Evolutionary conservation across 73 alveolate species (phyloP).

Genomic region (Paramecium primaurelia): DNA sequence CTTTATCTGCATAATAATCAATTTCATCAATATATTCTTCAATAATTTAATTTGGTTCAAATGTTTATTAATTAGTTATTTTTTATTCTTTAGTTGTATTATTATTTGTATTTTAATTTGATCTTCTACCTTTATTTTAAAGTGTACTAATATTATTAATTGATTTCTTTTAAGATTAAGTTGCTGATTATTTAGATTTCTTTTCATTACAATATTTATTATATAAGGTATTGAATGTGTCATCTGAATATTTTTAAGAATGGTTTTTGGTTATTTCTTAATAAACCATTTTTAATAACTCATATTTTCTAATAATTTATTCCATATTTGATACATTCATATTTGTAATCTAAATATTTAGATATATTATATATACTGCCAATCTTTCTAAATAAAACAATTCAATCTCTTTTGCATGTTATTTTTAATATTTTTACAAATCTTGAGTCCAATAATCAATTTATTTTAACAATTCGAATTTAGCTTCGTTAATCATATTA

Average conservation of each 20-base stretch:
- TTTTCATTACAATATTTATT: neutral
- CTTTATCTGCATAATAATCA: neutral
- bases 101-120: neutral
- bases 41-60: neutral
- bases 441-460: slow-evolving; percentile 4
- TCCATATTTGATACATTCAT: neutral
- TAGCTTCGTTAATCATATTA: neutral
- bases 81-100: neutral
- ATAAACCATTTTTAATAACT: neutral
- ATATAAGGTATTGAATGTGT: neutral
- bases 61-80: neutral
- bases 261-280: neutral
- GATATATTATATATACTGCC: neutral
- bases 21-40: neutral
- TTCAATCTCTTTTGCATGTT: neutral
- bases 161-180: neutral
- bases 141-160: neutral
- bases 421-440: neutral
- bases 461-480: neutral
- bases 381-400: neutral
- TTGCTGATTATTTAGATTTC: neutral
- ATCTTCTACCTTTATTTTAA: neutral
- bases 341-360: neutral
- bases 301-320: neutral
- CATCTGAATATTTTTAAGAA: neutral